phyloP scores from a whole-genome alignment of 352 stramenopile genomes.

The Pythium volutum region DNA sequence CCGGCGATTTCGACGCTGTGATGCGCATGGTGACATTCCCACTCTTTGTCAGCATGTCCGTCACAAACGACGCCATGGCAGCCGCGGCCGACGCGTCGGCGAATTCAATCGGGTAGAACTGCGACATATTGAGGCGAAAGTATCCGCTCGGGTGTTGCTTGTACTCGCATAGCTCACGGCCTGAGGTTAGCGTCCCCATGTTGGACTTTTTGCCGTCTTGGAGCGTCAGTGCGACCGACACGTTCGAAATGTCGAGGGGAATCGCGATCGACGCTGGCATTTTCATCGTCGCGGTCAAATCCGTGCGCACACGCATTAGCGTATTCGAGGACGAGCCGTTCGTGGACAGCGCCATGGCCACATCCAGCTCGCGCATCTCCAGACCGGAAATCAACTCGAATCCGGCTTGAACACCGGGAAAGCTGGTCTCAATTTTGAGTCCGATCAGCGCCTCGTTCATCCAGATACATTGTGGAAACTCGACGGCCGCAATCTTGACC shows the following conservation, averaged over 20 bases:
- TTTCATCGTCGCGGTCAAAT: conserved; percentile 61
- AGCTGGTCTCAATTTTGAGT: conserved; percentile 57
- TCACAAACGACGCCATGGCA: conserved; percentile 59
- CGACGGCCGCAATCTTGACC: conserved; percentile 45
- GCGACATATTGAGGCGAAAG: conserved; percentile 74
- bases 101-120: conserved; percentile 66
- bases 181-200: conserved; percentile 54
- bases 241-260: conserved; percentile 56
- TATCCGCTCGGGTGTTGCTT: conserved; percentile 49
- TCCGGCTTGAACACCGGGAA: conserved; percentile 49
- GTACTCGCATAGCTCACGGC: conserved; percentile 56
- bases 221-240: conserved; percentile 58
- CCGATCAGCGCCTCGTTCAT: conserved; percentile 57
- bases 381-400: conserved; percentile 70
- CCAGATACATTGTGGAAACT: conserved; percentile 61
- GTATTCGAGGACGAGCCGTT: conserved; percentile 44
- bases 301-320: conserved; percentile 62
- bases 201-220: conserved; percentile 30
- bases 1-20: conserved; percentile 22
- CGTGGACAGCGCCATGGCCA: conserved; percentile 32
- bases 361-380: conserved; percentile 68
- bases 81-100: conserved; percentile 28
- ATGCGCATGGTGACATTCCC: conserved; percentile 61
- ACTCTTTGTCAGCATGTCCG: conserved; percentile 53
- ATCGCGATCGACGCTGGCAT: conserved; percentile 74